phyloP scores from a whole-genome alignment of 805 yeast genomes.

The Aciculoconidium aculeatum region DNA sequence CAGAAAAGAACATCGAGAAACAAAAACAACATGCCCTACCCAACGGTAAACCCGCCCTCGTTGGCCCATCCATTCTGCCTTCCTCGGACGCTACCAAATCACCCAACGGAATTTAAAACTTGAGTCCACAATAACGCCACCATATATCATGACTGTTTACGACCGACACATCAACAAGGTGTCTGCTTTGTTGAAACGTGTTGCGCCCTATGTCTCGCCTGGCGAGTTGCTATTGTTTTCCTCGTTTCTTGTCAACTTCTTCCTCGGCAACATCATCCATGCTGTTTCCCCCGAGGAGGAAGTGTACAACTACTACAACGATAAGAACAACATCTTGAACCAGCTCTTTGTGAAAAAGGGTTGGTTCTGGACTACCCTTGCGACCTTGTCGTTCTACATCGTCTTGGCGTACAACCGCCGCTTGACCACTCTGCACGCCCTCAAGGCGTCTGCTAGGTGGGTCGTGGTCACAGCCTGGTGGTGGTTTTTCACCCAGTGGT shows the following conservation, averaged over 20 bases:
- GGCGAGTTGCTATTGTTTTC: conserved; percentile 23
- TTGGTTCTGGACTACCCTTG: conserved; percentile 79
- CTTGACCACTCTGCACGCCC: conserved; percentile 1
- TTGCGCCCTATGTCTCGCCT: no score
- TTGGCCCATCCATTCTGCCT: no score
- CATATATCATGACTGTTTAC: conserved; percentile 9
- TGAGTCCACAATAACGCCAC: no score
- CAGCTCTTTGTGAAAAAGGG: conserved; percentile 77
- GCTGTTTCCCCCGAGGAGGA: conserved; percentile 39
- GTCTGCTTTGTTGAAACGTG: no score
- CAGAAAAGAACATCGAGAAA: neutral
- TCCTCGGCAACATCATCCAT: conserved; percentile 48
- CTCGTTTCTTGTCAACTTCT: conserved; percentile 37
- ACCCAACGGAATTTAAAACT: no score
- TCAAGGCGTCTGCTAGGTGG: conserved; percentile 37
- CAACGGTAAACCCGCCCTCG: no score
- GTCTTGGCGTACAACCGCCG: conserved; percentile 7
- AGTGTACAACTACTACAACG: conserved; percentile 45
- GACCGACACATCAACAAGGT: conserved; percentile 7
- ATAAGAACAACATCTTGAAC: conserved; percentile 69
- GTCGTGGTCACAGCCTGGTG: conserved; percentile 67
- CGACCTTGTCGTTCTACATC: conserved; percentile 21
- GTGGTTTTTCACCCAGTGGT: conserved; percentile 84
- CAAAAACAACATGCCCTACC: neutral
- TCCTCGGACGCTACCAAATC: no score